Evolutionary conservation across 1,284 basidiomycete genomes (phyloP), one percentile per base, ranked within the genome.

Genomic region (Cutaneotrichosporon sp.): DNA sequence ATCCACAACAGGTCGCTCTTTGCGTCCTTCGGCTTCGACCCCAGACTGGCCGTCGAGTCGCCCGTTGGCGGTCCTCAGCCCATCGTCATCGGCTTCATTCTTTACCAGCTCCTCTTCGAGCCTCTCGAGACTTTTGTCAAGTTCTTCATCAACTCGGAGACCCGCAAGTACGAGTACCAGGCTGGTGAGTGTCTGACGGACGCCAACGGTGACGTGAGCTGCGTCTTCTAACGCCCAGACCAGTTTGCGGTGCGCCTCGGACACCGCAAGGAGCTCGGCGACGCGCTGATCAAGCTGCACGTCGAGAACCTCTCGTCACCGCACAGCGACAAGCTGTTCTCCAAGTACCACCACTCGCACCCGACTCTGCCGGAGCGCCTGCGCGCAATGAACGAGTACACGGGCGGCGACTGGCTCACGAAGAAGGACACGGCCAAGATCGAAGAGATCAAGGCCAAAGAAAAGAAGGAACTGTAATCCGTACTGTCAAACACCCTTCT

Each of bases 321-420:
- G 41, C 90, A 90, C 84, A 88, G 88, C 22, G 90, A 93, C 72
- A 88, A 86, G 86, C 73, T 92, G 81, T 92, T 91, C 75, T 92
- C 89, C 48, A 87, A 88, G 27, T 93, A 90, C 66, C 88, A 93
- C 70, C 88, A 93, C 75, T 90, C 87, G 46, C 91, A 96, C 73
- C 91, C 90, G 3, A 94, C 90, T 2, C 74, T 96, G 55, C 86
- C 86, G 39, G 90, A 96, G 76, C 80, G 90, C 17, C 77, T 94
- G 62, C 84, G 81, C 62, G 89, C 84, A 6, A 79, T 94, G 52
- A 88, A 92, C 57, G 72, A 75, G 33, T 81, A 53, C 51, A 25
- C 46, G 27, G 57, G 57, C 20, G 34, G 17, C 12, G 24, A 48
- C 24, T 55, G 51, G 50, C 51, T 59, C 34, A 29, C 37, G 16